phyloP scores from a whole-genome alignment of 1,284 basidiomycete species.

The Cutaneotrichosporon cutaneum region DNA sequence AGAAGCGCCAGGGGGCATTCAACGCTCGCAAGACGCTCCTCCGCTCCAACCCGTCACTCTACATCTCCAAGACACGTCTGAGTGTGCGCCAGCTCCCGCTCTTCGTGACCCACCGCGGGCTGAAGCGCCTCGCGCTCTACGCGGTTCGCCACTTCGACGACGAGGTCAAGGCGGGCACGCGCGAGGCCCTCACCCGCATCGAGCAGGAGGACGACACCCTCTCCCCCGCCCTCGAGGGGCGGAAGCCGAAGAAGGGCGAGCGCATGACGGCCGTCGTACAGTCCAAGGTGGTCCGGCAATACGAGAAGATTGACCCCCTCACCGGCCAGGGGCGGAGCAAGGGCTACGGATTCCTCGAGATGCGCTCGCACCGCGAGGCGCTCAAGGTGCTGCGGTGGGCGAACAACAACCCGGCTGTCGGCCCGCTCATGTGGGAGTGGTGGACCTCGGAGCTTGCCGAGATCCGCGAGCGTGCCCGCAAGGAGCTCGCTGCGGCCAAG shows the following conservation, averaged over 20 bases:
- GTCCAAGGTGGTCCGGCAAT: slow-evolving; percentile 77
- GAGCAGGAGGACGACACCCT: slow-evolving; percentile 62
- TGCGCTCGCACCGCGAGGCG: slow-evolving; percentile 82
- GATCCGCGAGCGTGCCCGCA: slow-evolving; percentile 62
- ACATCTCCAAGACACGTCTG: slow-evolving; percentile 89
- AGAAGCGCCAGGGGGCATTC: slow-evolving; percentile 78
- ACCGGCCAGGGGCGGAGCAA: slow-evolving; percentile 83
- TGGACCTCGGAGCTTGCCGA: slow-evolving; percentile 77
- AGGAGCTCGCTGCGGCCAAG: slow-evolving; percentile 31
- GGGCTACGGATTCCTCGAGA: slow-evolving; percentile 95
- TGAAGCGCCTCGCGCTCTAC: slow-evolving; percentile 83
- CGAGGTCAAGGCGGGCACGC: slow-evolving; percentile 68
- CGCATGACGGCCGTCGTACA: slow-evolving; percentile 67
- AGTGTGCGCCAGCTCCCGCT: slow-evolving; percentile 89
- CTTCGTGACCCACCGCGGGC: slow-evolving; percentile 81
- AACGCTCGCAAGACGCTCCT: slow-evolving; percentile 75
- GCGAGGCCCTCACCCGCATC: slow-evolving; percentile 67
- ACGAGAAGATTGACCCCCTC: slow-evolving; percentile 80
- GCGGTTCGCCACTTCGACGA: slow-evolving; percentile 74
- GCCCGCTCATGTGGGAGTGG: slow-evolving; percentile 70
- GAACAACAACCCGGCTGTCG: slow-evolving; percentile 77
- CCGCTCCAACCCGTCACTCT: slow-evolving; percentile 87
- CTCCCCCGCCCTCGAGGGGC: slow-evolving; percentile 51
- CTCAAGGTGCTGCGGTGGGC: slow-evolving; percentile 88
- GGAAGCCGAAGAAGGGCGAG: slow-evolving; percentile 50